Conservation (phyloP, 2,329 filamentous ascomycete species). For the Pyricularia grisea region DNA sequence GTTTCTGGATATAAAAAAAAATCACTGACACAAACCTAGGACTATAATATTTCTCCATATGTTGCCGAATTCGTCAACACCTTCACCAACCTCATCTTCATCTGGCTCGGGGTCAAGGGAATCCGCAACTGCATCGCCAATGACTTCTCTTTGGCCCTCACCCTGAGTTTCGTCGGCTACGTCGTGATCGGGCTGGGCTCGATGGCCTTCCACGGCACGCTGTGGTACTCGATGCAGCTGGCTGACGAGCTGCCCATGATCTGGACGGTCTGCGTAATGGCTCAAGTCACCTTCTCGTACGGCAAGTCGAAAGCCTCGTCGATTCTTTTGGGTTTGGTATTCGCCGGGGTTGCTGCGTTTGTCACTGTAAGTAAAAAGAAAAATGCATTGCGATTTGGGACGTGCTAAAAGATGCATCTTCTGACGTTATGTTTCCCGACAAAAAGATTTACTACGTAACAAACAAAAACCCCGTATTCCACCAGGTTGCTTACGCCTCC, state of each 20-base stretch:
- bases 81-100: constrained; percentile 72
- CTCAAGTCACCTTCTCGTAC: constrained; percentile 64
- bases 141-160: constrained; percentile 66
- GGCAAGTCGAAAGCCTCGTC: constrained; percentile 35
- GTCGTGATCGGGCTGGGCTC: constrained; percentile 44
- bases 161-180: constrained; percentile 50
- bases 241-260: constrained; percentile 52
- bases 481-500: constrained; percentile 69
- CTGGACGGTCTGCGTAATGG: constrained; percentile 48
- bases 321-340: constrained; percentile 42
- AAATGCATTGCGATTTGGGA: background rate
- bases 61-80: constrained; percentile 41
- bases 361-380: constrained; percentile 65
- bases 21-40: constrained; percentile 11
- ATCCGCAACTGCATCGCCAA: constrained; percentile 63
- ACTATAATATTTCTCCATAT: constrained; percentile 26
- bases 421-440: background rate
- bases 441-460: constrained; percentile 53
- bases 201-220: constrained; percentile 45
- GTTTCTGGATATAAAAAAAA: background rate
- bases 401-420: background rate
- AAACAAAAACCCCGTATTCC: constrained; percentile 73
- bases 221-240: constrained; percentile 53
- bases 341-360: constrained; percentile 48
- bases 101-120: constrained; percentile 68